Base-by-base conservation (phyloP, 1,284 basidiomycete genomes). In the Vanrija pseudolonga region DNA sequence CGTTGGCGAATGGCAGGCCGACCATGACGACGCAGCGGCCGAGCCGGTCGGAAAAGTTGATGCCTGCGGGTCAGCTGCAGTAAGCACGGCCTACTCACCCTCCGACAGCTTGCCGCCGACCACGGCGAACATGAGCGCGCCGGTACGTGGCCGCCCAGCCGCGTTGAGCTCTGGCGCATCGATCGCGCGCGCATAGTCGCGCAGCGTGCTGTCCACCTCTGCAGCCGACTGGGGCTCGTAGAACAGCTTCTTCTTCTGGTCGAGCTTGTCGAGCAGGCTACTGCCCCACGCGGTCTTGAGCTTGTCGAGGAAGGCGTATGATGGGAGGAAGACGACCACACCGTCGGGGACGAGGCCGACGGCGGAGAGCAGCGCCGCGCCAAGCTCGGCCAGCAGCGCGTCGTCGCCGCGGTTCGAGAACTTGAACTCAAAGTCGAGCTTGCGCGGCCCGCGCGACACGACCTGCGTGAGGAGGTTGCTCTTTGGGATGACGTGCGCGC, bases 21-120 rank as follows among this genome's bases (percentile, higher is more conserved):
- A 91, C 82, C 69, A 98, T 85, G 46, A 96, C 80, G 24, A 96
- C 92, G 15, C 87, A 89, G 41, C 92, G 85, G 1, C 92, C 90
- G 3, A 97, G 83, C 39, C 89, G 83, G 73, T 92, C 90, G 5
- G 89, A 84, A 73, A 98, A 98, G 76, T 98, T 98, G 64, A 98
- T 84, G 2, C 95, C 73, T 76, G 42, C n/a, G 2, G 22, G 44
- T 57, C 28, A 52, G 47, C 20, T 18, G 4, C 4, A 3, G 41
- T 4, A 48, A 38, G 5, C 22, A 22, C n/a, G n/a, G 3, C 36
- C n/a, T 4, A 50, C 64, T 42, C n/a, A 72, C 75, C 95, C 76
- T 98, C 95, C 0, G 92, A 96, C 14, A 98, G 81, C 73, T 98
- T 98, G 19, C 93, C 95, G 9, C 95, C 94, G 20, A 98, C 88